These are phyloP conservation scores for Mycena vitilis DNA, from an alignment of 768 basidiomycete species.

Conservation along the genomic window DNA sequence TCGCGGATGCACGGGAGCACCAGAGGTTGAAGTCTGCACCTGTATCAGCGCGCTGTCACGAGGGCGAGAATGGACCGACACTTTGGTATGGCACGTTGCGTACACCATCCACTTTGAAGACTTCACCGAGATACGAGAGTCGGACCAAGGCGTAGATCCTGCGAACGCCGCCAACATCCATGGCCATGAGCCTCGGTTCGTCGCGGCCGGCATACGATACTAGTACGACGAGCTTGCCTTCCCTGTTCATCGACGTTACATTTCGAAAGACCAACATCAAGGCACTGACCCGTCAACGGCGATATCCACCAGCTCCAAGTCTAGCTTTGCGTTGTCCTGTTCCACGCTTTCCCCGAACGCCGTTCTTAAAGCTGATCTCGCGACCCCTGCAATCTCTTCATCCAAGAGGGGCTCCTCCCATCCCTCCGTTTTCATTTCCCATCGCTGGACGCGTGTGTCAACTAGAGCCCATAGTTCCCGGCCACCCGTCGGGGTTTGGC, in stretches of 20 bases:
- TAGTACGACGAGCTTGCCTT: slow-evolving; percentile 68
- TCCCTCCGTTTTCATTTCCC: slow-evolving; percentile 75
- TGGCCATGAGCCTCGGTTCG: slow-evolving; percentile 51
- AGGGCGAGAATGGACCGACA: slow-evolving; percentile 53
- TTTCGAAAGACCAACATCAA: slow-evolving; percentile 18
- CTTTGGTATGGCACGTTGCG: slow-evolving; percentile 80
- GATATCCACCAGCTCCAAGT: slow-evolving; percentile 81
- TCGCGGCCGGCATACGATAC: slow-evolving; percentile 75
- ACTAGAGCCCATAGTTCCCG: slow-evolving; percentile 76
- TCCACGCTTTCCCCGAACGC: slow-evolving; percentile 52
- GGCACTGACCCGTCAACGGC: slow-evolving; percentile 64
- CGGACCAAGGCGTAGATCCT: slow-evolving; percentile 74
- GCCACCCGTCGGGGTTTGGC: slow-evolving; percentile 55
- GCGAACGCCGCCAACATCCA: slow-evolving; percentile 59
- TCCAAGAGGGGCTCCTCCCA: slow-evolving; percentile 76
- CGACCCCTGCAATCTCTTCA: slow-evolving; percentile 62
- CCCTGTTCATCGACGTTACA: slow-evolving; percentile 44
- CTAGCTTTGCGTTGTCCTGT: slow-evolving; percentile 60
- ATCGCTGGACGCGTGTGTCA: slow-evolving; percentile 75
- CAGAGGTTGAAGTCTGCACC: slow-evolving; percentile 69
- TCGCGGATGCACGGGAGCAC: slow-evolving; percentile 78
- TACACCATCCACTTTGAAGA: slow-evolving; percentile 60
- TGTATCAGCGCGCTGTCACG: background rate
- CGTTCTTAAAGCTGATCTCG: slow-evolving; percentile 60
- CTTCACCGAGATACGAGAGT: slow-evolving; percentile 55